Conservation (phyloP, 2,329 filamentous ascomycete species). For the Xylaria sp. region DNA sequence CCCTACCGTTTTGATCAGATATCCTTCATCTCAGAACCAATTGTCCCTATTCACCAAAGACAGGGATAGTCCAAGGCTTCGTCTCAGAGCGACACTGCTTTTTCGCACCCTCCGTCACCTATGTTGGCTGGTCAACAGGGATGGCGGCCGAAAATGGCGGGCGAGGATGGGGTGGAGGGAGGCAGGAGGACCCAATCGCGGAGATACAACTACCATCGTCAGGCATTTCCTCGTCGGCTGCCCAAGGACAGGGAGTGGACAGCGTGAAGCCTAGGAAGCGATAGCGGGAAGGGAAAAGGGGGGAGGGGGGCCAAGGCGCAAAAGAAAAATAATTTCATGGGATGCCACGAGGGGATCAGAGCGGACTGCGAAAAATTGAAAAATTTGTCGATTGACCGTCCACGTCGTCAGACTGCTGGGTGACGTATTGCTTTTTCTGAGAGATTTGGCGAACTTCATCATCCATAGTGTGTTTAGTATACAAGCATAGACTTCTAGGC, state of each 20-base stretch:
- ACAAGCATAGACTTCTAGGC: too few relatives aligned
- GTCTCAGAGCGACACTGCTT: background rate
- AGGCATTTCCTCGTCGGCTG: constrained; percentile 13
- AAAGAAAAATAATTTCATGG: constrained; percentile 25
- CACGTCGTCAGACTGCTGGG: constrained; percentile 9
- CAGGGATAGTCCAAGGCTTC: background rate
- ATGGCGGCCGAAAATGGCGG: background rate
- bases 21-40: background rate
- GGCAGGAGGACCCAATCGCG: constrained; percentile 2
- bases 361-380: constrained; percentile 20
- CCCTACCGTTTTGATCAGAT: constrained; percentile 1
- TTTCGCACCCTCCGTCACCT: too few relatives aligned
- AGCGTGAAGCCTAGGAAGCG: constrained; percentile 8
- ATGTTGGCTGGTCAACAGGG: too few relatives aligned
- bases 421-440: constrained; percentile 18
- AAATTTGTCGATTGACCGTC: constrained; percentile 13
- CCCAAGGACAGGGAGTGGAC: background rate
- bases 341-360: constrained; percentile 9
- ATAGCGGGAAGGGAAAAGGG: constrained; percentile 2
- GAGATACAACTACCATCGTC: constrained; percentile 8
- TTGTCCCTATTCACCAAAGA: background rate
- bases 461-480: constrained; percentile 4
- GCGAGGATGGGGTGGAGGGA: background rate
- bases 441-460: constrained; percentile 6
- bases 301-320: constrained; percentile 8